Evolutionary conservation across 2,329 filamentous ascomycete species (phyloP), one percentile per base, ranked within the genome.

Genomic region (Lecanoromycetidae sp.): DNA sequence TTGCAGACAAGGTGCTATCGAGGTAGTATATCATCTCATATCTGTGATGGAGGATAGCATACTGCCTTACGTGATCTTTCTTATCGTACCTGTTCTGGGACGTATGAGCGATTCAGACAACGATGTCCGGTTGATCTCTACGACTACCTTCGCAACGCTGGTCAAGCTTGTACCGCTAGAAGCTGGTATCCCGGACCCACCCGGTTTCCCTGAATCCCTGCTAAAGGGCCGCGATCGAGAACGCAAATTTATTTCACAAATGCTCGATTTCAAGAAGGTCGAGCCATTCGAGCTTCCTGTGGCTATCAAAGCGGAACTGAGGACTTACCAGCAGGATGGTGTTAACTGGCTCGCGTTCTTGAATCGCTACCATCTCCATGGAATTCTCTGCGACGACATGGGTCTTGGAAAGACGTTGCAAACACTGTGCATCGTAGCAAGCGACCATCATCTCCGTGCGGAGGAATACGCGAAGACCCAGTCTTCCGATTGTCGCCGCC

Each of bases 371-470:
- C 90, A 98, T 58, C 77, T 98, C 1, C 93, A 98, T 57, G 91
- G 91, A 40, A 95, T 98, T 64, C 84, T 98, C 50, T 98, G 91
- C 61, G 91, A 98, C 60, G 91, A 98, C 63, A 98, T 98, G 91
- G 91, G 91, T 59, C 82, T 98, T 23, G 91, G 91, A 41, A 98
- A 98, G 69, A 98, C 91, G 1, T 70, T 98, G 9, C 91, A 98
- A 63, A 98, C 93, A 0, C 77, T 98, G 19, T 98, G 91, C 64
- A 98, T 98, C 58, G 88, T 98, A 35, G 90, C 91, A 8, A 96
- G 88, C 66, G 91, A 98, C 61, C 91, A 98, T 61, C 90, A 98
- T 62, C 74, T 93, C 60, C 81, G 91, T 51, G 87, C 86, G 0
- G 86, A 95, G 60, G 87, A 96, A 60, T 96, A 82, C 61, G 80